These are phyloP conservation scores for Tolypocladium endophyticum DNA, from an alignment of 2,329 filamentous ascomycete genomes.

Conservation along the genomic window DNA sequence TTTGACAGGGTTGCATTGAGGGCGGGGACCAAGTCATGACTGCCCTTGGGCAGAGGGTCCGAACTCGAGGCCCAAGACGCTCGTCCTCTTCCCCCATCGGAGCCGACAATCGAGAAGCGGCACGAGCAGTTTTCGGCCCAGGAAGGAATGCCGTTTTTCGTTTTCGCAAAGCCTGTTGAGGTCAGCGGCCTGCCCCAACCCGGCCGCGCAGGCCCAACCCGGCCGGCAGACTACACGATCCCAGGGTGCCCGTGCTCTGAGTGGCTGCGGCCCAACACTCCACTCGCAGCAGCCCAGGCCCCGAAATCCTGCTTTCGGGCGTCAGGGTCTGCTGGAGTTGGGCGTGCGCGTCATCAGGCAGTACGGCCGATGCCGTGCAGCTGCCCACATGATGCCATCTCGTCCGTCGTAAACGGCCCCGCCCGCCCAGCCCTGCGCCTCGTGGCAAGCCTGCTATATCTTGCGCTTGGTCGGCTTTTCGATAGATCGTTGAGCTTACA, in stretches of 20 bases:
- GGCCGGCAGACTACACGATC: neutral
- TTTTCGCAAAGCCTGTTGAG: neutral
- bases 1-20: neutral
- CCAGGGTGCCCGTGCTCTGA: neutral
- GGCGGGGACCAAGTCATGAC: too few species aligned
- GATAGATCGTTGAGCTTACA: neutral
- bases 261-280: neutral
- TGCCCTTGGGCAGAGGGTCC: too few species aligned
- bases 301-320: neutral
- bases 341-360: neutral
- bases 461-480: neutral
- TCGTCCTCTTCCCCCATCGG: too few species aligned
- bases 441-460: neutral
- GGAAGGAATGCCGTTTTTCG: neutral
- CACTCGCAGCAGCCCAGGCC: neutral
- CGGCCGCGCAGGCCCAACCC: neutral
- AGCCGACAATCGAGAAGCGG: neutral
- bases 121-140: neutral
- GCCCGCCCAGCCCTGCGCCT: neutral
- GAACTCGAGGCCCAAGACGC: neutral
- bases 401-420: neutral
- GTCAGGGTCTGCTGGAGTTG: neutral
- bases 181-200: neutral
- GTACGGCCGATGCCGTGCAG: neutral
- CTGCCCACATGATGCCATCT: constrained; percentile 1